Evolutionary conservation across 176 grass and related monocot genomes (phyloP), one percentile per base, ranked within the genome.

Genomic region (Pontederia paniculata): DNA sequence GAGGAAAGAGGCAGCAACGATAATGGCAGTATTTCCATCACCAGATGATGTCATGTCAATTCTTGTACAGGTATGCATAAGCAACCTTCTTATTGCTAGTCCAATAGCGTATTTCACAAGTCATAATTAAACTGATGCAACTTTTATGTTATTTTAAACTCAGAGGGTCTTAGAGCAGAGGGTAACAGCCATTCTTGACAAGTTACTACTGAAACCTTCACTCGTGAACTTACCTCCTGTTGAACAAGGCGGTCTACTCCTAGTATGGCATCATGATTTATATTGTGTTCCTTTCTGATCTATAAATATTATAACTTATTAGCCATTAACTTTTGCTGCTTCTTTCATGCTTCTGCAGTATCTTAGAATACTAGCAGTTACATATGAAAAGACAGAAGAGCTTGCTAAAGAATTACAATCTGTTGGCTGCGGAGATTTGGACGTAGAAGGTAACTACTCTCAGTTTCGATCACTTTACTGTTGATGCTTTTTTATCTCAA

Each of bases 161-260:
- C 81, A 98, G 93, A 73, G 93, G 81, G 93, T 98, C 57, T 65
- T 98, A 78, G 93, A 98, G 62, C 93, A 98, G 80, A 91, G 93
- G 69, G 93, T 91, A 47, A 79, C 86, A 42, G 50, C 83, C 56
- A 91, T 98, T 82, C 86, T 98, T 67, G 93, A 98, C 74, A 98
- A 50, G 74, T 78, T 98, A 79, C 57, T 98, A 58, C 65, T 88
- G 73, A 98, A 87, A 59, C 93, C 86, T 3, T 90, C 86, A 12
- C 84, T 98, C 84, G 72, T 75, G 70, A 88, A 73, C 78, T 87
- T 97, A 55, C 93, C 83, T 72, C 61, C 83, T 72, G 13, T 88
- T 59, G 75, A 88, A 87, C 79, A 84, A 57, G 93, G 83, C 2
- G 77, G 86, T 18, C 93, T 98, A 77, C 74, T 88, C 45, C 61